These are phyloP conservation scores for Petunia axillaris DNA, from an alignment of 257 asterid genomes.

Conservation along the genomic window DNA sequence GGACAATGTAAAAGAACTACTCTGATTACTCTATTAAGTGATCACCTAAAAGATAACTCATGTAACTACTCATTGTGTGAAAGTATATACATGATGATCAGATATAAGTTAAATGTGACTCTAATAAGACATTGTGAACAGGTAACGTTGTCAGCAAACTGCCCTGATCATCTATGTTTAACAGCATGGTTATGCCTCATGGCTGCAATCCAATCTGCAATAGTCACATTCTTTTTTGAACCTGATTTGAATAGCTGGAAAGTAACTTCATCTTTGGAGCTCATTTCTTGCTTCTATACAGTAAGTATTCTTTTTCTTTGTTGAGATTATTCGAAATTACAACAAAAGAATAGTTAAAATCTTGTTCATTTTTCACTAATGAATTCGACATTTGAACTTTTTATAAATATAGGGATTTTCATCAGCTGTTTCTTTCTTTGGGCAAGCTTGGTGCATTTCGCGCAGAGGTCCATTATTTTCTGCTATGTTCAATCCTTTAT, in stretches of 20 bases:
- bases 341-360: not conserved
- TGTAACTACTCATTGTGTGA: too few relatives aligned
- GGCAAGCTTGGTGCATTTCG: constrained; percentile 68
- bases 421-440: constrained; percentile 57
- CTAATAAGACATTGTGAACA: constrained; percentile 15
- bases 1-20: too few relatives aligned
- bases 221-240: constrained; percentile 35
- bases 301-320: constrained; percentile 29
- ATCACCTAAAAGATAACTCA: too few relatives aligned
- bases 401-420: constrained; percentile 37
- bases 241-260: constrained; percentile 41
- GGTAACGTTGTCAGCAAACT: constrained; percentile 37
- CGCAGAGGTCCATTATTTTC: constrained; percentile 66
- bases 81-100: too few relatives aligned
- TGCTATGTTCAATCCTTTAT: constrained; percentile 71
- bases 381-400: not conserved
- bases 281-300: constrained; percentile 35
- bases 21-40: too few relatives aligned
- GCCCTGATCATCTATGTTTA: constrained; percentile 46
- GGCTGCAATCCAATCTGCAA: constrained; percentile 39
- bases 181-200: constrained; percentile 50
- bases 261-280: constrained; percentile 32
- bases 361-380: not conserved
- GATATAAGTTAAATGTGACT: not conserved
- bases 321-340: not conserved